phyloP scores from a whole-genome alignment of 1,284 basidiomycete genomes.

The Ganoderma boninense region DNA sequence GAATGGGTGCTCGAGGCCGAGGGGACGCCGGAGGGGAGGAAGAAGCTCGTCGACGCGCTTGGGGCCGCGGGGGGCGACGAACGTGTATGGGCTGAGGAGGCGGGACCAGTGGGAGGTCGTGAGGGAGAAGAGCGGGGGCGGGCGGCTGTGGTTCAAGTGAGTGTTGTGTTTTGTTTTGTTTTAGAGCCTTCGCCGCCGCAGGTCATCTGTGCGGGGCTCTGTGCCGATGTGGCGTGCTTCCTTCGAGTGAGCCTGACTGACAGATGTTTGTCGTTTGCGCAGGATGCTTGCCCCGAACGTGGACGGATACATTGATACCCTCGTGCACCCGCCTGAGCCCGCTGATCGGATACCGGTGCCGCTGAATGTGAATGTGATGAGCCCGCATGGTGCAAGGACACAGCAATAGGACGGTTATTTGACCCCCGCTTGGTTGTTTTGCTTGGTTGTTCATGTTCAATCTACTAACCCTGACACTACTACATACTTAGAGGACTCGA shows the following conservation, averaged over 20 bases:
- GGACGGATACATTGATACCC: conserved; percentile 32
- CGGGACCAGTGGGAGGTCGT: conserved; percentile 63
- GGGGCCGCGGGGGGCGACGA: conserved; percentile 13
- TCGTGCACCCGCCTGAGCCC: conserved; percentile 31
- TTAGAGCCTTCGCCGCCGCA: background rate
- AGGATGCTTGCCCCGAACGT: conserved; percentile 30
- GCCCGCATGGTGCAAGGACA: conserved; percentile 19
- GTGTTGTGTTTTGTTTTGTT: conserved; percentile 27
- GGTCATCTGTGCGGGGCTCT: too few species aligned
- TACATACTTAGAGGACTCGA: background rate
- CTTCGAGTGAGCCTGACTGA: conserved; percentile 1
- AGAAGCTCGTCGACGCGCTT: conserved; percentile 60
- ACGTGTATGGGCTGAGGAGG: conserved; percentile 43
- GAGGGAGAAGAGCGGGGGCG: conserved; percentile 64
- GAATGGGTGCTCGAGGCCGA: conserved; percentile 81
- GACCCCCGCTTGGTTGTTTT: background rate
- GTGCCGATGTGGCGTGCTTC: background rate
- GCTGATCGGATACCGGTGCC: conserved; percentile 19
- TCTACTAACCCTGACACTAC: background rate
- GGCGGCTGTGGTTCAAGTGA: conserved; percentile 72
- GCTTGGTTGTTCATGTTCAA: background rate
- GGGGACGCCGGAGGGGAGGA: conserved; percentile 72
- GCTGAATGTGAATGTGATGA: conserved; percentile 1
- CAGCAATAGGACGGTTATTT: conserved; percentile 13
- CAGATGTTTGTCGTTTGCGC: background rate